Evolutionary conservation across 305 asterid genomes (phyloP), one percentile per base, ranked within the genome.

Genomic region (Caryopteris hybrid): DNA sequence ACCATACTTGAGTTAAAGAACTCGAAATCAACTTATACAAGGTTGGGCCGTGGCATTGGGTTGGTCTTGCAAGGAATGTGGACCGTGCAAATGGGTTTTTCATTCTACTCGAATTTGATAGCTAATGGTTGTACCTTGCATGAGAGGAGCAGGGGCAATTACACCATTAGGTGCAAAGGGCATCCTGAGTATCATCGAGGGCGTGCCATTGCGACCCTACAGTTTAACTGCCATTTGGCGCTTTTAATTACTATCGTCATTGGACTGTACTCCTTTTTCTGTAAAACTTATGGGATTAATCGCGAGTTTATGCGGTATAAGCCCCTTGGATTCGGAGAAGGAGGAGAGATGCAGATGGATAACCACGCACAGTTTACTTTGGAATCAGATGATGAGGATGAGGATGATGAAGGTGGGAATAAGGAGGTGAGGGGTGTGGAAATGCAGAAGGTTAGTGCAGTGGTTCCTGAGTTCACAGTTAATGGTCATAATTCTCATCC

Each of bases 1-100:
- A 88, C 99, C 1, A 6, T 91, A 52, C 83, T 90, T 31, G 95
- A 90, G 69, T 65, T 93, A 29, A 88, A 76, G 77, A 80, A 78
- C 69, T 82, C 88, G 17, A 75, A 80, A 64, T 83, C 82, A 16
- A 78, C 47, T 67, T 80, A 84, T 38, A 83, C 96, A 0, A 79
- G 77, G 69, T 68, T 93, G 50, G 92, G 91, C 13, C 91, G 96
- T 22, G 95, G 94, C 8, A 46, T 93, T 51, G 99, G 97, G 65
- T 66, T 93, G 59, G 75, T 84, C 56, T 68, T 84, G 18, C 95
- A 93, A 76, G 99, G 99, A 12, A 75, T 82, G 86, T 93, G 99
- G 99, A 79, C 80, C 69, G 74, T 93, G 68, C 99, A 93, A 64
- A 93, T 93, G 97, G 99, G 99, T 4, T 84, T 90, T 67, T 86